phyloP scores from a whole-genome alignment of 2,329 filamentous ascomycete species.

The Byssothecium circinans region DNA sequence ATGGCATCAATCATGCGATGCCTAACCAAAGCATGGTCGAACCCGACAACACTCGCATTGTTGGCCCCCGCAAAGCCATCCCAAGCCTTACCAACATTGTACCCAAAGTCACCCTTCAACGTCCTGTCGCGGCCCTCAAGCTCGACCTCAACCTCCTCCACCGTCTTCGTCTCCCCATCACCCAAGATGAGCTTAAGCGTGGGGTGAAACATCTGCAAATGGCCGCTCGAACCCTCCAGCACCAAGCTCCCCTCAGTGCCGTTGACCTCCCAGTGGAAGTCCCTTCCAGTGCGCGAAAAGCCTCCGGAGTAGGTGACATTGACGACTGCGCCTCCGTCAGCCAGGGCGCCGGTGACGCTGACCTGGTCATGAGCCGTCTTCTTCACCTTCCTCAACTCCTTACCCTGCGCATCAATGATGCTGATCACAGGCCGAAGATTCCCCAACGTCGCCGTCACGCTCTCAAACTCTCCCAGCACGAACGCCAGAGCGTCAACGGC shows the following conservation, averaged over 20 bases:
- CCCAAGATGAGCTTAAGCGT: constrained; percentile 33
- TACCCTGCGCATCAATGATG: constrained; percentile 22
- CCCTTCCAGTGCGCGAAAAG: constrained; percentile 20
- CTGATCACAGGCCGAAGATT: constrained; percentile 24
- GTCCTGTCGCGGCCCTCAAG: constrained; percentile 48
- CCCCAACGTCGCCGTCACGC: constrained; percentile 28
- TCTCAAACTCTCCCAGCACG: constrained; percentile 32
- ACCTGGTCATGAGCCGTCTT: constrained; percentile 36
- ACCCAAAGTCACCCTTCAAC: constrained; percentile 46
- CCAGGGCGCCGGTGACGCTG: constrained; percentile 24
- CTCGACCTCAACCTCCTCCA: constrained; percentile 52
- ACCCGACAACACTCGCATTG: constrained; percentile 30
- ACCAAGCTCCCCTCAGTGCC: constrained; percentile 41
- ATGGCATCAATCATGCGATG: constrained; percentile 44
- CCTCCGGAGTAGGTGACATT: constrained; percentile 27
- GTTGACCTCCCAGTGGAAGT: constrained; percentile 43
- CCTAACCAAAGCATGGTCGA: constrained; percentile 38
- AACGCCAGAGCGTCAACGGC: constrained; percentile 34
- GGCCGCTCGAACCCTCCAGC: constrained; percentile 28
- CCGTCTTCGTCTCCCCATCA: constrained; percentile 45
- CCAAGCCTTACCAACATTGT: constrained; percentile 59
- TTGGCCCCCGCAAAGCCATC: constrained; percentile 54
- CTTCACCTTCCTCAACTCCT: constrained; percentile 16
- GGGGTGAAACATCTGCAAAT: constrained; percentile 50
- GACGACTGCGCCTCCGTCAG: constrained; percentile 27